A percentile compares a stretch with the other conserved stretches of the same genome.
These are phyloP conservation scores for Cladorrhinum sp. DNA, from an alignment of 2,329 filamentous ascomycete species.

Conservation along the genomic window DNA sequence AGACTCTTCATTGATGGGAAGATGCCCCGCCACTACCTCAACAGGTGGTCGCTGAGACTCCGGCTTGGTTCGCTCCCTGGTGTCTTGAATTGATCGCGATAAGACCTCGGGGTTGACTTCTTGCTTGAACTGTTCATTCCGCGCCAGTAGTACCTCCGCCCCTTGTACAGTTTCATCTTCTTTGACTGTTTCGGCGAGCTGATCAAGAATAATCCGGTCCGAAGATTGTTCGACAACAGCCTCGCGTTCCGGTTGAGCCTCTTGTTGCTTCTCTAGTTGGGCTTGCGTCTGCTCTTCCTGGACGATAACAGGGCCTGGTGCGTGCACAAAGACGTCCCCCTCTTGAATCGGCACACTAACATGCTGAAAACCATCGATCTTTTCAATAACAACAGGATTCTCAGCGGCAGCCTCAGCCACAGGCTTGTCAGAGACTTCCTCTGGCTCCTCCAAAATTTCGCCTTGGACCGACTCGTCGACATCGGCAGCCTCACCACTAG, in stretches of 20 bases:
- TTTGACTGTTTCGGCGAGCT: neutral
- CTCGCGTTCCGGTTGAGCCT: neutral
- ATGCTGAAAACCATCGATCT: neutral
- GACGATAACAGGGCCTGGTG: neutral
- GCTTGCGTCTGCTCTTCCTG: neutral
- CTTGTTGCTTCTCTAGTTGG: neutral
- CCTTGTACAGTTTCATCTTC: too few relatives aligned
- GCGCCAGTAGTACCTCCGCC: neutral
- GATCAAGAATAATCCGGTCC: neutral
- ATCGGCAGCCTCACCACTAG: slow-evolving; percentile 17
- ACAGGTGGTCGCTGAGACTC: neutral
- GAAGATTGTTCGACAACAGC: neutral
- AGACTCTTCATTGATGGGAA: too few relatives aligned
- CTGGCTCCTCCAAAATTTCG: slow-evolving; percentile 19
- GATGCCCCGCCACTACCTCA: too few relatives aligned
- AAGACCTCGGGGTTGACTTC: neutral
- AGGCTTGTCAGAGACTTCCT: slow-evolving; percentile 17
- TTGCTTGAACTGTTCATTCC: slow-evolving; percentile 10
- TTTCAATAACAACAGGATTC: neutral
- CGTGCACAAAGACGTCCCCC: neutral
- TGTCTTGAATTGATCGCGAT: neutral
- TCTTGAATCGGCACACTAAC: neutral
- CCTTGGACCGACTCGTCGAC: slow-evolving; percentile 15
- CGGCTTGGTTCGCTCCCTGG: neutral
- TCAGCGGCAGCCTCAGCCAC: slow-evolving; percentile 5